Evolutionary conservation across 345 rosid species (phyloP), one percentile per base, ranked within the genome.

Genomic region (Pelargonium nanum): DNA sequence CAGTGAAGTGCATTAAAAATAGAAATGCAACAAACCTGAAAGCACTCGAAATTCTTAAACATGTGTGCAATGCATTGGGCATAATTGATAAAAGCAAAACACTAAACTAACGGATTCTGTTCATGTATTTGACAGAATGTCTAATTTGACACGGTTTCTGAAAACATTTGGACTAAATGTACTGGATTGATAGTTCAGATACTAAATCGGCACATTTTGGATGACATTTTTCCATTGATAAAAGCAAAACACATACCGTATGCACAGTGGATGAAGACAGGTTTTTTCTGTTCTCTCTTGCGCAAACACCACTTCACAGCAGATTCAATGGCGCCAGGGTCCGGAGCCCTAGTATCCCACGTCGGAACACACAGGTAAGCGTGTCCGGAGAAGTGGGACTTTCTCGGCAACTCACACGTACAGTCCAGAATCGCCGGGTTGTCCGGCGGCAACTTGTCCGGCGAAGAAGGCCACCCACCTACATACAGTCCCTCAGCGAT

Each of bases 281-380:
- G 86, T 71, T 52, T 69, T 59, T 78, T 80, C 75, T 68, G 84
- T 57, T 84, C 83, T 68, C 89, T 80, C 68, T 78, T 86, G 60
- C 85, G 22, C 40, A 75, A 71, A 58, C 84, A 89, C 94, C 89
- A 86, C 72, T 86, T 82, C 55, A 86, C 89, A 23, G 89, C 94
- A 0, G 85, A 74, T 62, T 86, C 94, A 22, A 86, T 86, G 68
- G 84, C 80, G 40, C 67, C 81, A 0, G 89, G 86, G 57, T 62
- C 74, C 61, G 94, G 94, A 0, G 94, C 59, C 70, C 89, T 76
- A 1, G 89, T 86, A 56, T 86, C 89, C 94, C 94, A 86, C 65
- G 94, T 84, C 6, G 94, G 86, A 24, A 86, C 58, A 52, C 94
- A 84, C 5, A 86, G 69, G 67, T 86, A 86, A 3, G 83, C 53